Base-by-base conservation (phyloP, 1,139 yeast species). In the Eremothecium cymbalariae region DNA sequence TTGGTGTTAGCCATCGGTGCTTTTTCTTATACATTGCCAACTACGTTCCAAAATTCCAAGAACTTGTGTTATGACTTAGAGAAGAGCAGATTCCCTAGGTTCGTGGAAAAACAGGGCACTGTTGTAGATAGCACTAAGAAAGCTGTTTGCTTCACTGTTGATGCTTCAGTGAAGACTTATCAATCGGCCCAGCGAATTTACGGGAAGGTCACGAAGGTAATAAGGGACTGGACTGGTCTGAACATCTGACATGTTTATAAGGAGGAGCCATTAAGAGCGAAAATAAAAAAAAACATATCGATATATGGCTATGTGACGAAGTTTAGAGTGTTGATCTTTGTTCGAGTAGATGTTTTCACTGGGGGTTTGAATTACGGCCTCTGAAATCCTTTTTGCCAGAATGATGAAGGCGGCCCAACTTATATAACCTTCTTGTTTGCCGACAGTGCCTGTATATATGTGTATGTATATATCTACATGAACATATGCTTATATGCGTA, bases 21-120 rank as follows among this genome's bases (percentile, higher is more conserved):
- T 1, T 84, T 86, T 62, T 72, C 68, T 40, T 72, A 76, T 58
- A 78, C 81, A 46, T 67, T 88, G 48, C 98, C 98, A 17, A 62
- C 68, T 29, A 86, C 98, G 0, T 84, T 73, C 50, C 55, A 57
- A 26, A 85, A 83, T 55, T 75, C 88, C 7, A 63, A 70, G 15
- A 61, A 63, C 8, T 74, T 80, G 45, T 60, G 74, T 3, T 79
- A 88, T 76, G 66, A 65, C 35, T 66, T 76, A 45, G 95, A 90
- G 59, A 65, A 75, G 54, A 59, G 68, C 39, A 65, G 68, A 28
- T 63, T 80, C 37, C 94, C 95, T 2, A 66, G 64, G 26, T 58
- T 85, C 28, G 86, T 93, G 6, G 62, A 71, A 33, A 74, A 72
- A 39, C 96, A 88, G 22, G 75, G 70, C 27, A 64, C 62, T 16